Percentiles rank a stretch among this genome's conserved stretches.
phyloP scores from a whole-genome alignment of 2,329 filamentous ascomycete genomes.

The Xenoacremonium recifei region DNA sequence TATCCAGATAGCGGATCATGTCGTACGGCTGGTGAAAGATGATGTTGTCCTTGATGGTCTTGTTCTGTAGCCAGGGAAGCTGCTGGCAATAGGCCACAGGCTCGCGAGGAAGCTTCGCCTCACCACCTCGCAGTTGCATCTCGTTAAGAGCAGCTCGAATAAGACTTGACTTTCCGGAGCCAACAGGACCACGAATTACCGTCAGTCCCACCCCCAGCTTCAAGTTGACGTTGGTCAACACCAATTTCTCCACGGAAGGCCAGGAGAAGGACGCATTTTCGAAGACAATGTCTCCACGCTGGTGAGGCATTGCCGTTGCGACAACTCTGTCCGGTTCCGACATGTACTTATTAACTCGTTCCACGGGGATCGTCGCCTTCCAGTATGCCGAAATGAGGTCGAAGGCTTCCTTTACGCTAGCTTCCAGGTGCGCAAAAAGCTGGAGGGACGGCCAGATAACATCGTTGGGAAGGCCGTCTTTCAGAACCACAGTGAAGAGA shows the following conservation, averaged over 20 bases:
- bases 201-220: slow-evolving; percentile 50
- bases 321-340: slow-evolving; percentile 73
- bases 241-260: slow-evolving; percentile 62
- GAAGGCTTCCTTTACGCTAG: slow-evolving; percentile 71
- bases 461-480: slow-evolving; percentile 69
- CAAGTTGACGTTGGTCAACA: slow-evolving; percentile 47
- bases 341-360: slow-evolving; percentile 85
- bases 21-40: slow-evolving; percentile 60
- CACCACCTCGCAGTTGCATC: slow-evolving; percentile 62
- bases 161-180: slow-evolving; percentile 60
- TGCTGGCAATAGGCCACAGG: slow-evolving; percentile 58
- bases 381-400: slow-evolving; percentile 72
- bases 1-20: slow-evolving; percentile 53
- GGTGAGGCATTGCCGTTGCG: slow-evolving; percentile 34
- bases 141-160: slow-evolving; percentile 60
- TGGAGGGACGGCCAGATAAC: slow-evolving; percentile 85
- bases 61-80: slow-evolving; percentile 64
- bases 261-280: slow-evolving; percentile 72
- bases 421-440: slow-evolving; percentile 74
- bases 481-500: slow-evolving; percentile 72
- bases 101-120: slow-evolving; percentile 45
- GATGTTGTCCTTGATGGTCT: slow-evolving; percentile 64
- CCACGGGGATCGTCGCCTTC: slow-evolving; percentile 80
- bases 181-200: slow-evolving; percentile 58
- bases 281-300: slow-evolving; percentile 48